Base-by-base conservation (phyloP, 2,329 filamentous ascomycete species). In the Aspergillus sojae region DNA sequence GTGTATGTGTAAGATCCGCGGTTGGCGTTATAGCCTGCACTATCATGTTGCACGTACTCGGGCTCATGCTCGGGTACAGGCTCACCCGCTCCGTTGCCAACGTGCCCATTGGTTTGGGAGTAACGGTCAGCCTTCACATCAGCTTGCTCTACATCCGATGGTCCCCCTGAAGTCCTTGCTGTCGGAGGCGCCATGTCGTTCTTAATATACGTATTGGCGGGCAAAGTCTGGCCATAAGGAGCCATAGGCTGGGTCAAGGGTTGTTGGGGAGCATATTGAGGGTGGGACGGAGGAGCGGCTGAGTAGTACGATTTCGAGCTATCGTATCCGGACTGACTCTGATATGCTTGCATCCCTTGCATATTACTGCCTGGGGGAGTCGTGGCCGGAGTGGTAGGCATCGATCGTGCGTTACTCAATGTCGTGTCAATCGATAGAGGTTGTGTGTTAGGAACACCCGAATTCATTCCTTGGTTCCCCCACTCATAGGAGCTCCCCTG, bases 311-410 rank as follows among this genome's bases (percentile, higher is more conserved):
- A 87, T 65, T 94, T 88, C 11, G 91, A 88, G 71, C 80, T 86
- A 73, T 96, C 92, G 72, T 96, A 97, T 83, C 81, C 78, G 89
- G 91, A 62, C 82, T 88, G 70, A 81, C 86, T 67, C 58, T 89
- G 90, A 76, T 97, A 97, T 4, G 88, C 82, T 70, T 91, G 91
- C 85, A 97, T 93, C 73, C 86, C 89, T 70, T 93, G 91, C 66
- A 96, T 84, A 32, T 86, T 84, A 65, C 85, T 87, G 28, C 92
- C 93, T 0, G 94, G 94, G 14, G 94, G 94, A 0, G 94, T 96
- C 6, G 92, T 94, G 30, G 93, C 93, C 65, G 93, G 93, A n/a
- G 92, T 96, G 11, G 91, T 92, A 60, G 93, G 93, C 84, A 97
- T 92, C 67, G 92, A 96, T 71, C 92, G 90, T 64, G 91, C 83